A percentile compares a stretch with the other conserved stretches of the same genome.
phyloP scores from a whole-genome alignment of 139 green algal species.

The Picochlorum sp. region DNA sequence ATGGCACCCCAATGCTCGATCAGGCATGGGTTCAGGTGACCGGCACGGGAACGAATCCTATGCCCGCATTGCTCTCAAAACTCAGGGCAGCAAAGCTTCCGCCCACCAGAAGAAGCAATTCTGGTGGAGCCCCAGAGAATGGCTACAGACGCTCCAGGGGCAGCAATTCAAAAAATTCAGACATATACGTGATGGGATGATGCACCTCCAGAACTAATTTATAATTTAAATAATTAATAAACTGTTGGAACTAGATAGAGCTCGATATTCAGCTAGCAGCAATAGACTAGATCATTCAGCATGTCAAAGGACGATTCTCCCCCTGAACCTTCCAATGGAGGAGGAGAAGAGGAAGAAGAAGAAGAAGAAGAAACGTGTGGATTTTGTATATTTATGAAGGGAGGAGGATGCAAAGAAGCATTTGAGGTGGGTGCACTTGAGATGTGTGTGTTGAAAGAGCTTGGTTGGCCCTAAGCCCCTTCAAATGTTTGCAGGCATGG shows the following conservation, averaged over 20 bases:
- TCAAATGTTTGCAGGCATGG: constrained; percentile 34
- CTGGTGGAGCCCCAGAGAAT: not conserved
- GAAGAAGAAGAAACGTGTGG: constrained; percentile 64
- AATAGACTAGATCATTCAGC: too few relatives aligned
- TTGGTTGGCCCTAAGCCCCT: not conserved
- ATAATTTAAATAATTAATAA: not conserved
- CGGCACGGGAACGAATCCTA: not conserved
- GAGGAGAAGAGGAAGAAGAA: constrained; percentile 63
- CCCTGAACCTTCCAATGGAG: constrained; percentile 12
- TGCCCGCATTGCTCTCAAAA: constrained; percentile 16
- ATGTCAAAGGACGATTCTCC: too few relatives aligned
- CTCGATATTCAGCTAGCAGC: too few relatives aligned
- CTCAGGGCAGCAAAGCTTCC: constrained; percentile 12
- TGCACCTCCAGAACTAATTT: not conserved
- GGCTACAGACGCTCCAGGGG: constrained; percentile 2
- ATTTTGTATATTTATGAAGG: constrained; percentile 86
- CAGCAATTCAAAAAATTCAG: not conserved
- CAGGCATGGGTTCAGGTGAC: constrained; percentile 15
- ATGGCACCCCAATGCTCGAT: constrained; percentile 76
- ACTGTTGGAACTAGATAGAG: not conserved
- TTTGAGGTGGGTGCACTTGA: constrained; percentile 36
- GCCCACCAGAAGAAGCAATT: constrained; percentile 9
- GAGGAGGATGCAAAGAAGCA: constrained; percentile 49
- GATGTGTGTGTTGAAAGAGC: not conserved
- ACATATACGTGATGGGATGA: constrained; percentile 3